Evolutionary conservation across 2,329 filamentous ascomycete species (phyloP), one percentile per base, ranked within the genome.

Genomic region (Westerdykella sp.): DNA sequence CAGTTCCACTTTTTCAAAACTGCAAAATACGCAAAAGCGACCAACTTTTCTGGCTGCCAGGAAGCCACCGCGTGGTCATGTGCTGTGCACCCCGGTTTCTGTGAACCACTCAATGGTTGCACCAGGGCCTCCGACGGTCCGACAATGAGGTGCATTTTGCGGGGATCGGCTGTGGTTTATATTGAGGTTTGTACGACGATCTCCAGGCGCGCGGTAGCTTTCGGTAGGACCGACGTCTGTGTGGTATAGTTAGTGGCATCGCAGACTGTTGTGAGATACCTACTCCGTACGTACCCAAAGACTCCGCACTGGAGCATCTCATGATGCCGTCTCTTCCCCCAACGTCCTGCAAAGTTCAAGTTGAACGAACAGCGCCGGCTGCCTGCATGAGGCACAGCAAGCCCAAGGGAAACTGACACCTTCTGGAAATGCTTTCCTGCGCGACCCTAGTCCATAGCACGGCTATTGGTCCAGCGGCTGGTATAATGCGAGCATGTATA

Each of bases 101-200:
- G 2, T 28, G 25, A 28, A 12, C 25, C 25, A 28, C 2, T 10
- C 25, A 28, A 28, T 28, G 11, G 9, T 28, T 28, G 4, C 11
- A 28, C 25, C 4, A 28, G 25, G 25, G 25, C 25, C 23, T 25
- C 23, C 23, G 23, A 10, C 23, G 10, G 48, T 48, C 49, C 51
- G 49, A 43, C 32, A 18, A 52, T 43, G 42, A 54, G 42, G 39
- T 49, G 52, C 45, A 45, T 38, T 34, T 42, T 60, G 55, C 54
- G 56, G 56, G 56, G 51, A 62, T 55, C 56, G 54, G 42, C 54
- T 58, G 42, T 49, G 25, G 25, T 28, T 28, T 28, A 28, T 28
- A 28, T 48, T 41, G 21, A 37, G 37, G 13, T 15, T 41, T 15
- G 43, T 31, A 34, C 21, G 42, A 12, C 30, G 39, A 48, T 50